Percentiles rank a stretch among this genome's conserved stretches.
Conservation (phyloP, 805 yeast species). For the Candida ulmi region DNA sequence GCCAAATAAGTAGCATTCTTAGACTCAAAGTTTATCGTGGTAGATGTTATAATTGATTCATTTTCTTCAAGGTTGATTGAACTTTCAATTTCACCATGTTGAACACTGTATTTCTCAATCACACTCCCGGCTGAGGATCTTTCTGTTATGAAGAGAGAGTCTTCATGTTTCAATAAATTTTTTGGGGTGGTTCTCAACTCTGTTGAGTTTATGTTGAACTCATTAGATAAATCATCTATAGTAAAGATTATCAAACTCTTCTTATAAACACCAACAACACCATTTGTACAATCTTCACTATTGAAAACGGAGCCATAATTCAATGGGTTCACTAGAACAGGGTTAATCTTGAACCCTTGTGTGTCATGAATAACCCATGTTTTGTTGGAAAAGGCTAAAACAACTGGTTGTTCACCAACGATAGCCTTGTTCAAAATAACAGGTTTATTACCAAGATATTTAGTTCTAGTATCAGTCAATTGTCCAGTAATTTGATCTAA, state of each 20-base stretch:
- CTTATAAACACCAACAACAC: constrained; percentile 57
- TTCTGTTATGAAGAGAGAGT: constrained; percentile 16
- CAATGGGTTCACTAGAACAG: constrained; percentile 27
- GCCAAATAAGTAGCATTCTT: constrained; percentile 31
- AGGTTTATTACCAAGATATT: constrained; percentile 68
- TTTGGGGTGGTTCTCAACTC: constrained; percentile 49
- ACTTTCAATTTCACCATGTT: constrained; percentile 9
- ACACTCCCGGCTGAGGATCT: constrained; percentile 1
- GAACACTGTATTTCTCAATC: constrained; percentile 13
- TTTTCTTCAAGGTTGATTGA: constrained; percentile 3
- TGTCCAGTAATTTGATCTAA: constrained; percentile 58
- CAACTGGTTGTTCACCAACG: constrained; percentile 11
- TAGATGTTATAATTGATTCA: constrained; percentile 11
- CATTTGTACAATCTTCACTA: constrained; percentile 58
- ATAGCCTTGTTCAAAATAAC: constrained; percentile 36
- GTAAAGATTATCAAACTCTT: constrained; percentile 50
- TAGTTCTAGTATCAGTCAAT: constrained; percentile 55
- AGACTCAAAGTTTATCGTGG: constrained; percentile 20
- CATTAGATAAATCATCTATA: constrained; percentile 34
- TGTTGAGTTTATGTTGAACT: constrained; percentile 31
- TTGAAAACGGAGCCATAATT: constrained; percentile 46
- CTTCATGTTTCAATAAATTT: constrained; percentile 26
- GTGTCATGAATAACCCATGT: constrained; percentile 29
- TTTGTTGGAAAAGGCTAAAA: constrained; percentile 26
- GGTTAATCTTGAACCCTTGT: constrained; percentile 21